These are phyloP conservation scores for Penicillium paxilli DNA, from an alignment of 495 filamentous ascomycete genomes.

Conservation along the genomic window DNA sequence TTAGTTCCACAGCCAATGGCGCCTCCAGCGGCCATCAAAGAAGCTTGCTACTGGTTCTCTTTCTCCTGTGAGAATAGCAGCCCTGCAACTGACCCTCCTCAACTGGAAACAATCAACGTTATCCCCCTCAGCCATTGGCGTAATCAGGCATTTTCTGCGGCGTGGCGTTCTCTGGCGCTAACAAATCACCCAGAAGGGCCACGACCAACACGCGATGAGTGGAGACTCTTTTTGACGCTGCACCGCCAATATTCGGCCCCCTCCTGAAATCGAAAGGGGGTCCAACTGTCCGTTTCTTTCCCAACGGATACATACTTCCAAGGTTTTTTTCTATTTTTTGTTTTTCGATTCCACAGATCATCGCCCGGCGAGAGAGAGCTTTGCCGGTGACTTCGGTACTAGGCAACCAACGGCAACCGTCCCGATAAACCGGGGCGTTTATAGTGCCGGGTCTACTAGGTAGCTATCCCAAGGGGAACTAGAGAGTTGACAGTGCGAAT, in stretches of 20 bases:
- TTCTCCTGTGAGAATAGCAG: not conserved
- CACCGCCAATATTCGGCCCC: not conserved
- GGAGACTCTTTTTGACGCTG: conserved; percentile 2
- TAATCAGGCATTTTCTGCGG: conserved; percentile 5
- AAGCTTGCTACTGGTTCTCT: not conserved
- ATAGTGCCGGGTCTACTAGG: conserved; percentile 1
- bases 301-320: not conserved
- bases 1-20: conserved; percentile 4
- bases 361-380: no score
- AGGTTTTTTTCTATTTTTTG: not conserved
- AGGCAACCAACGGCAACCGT: not conserved
- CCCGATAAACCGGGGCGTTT: not conserved
- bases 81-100: conserved; percentile 12
- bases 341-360: not conserved
- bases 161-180: not conserved
- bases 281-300: not conserved
- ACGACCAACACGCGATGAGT: conserved; percentile 15
- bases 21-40: not conserved
- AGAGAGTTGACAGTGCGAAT: no score
- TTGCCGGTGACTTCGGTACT: not conserved
- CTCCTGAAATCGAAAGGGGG: not conserved
- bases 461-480: not conserved
- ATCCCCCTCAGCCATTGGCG: conserved; percentile 12
- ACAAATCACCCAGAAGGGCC: not conserved
- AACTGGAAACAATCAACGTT: conserved; percentile 16